Percentiles rank a stretch among this genome's conserved stretches.
These are phyloP conservation scores for Ophiostoma ulmi DNA, from an alignment of 2,329 filamentous ascomycete species.

Conservation along the genomic window DNA sequence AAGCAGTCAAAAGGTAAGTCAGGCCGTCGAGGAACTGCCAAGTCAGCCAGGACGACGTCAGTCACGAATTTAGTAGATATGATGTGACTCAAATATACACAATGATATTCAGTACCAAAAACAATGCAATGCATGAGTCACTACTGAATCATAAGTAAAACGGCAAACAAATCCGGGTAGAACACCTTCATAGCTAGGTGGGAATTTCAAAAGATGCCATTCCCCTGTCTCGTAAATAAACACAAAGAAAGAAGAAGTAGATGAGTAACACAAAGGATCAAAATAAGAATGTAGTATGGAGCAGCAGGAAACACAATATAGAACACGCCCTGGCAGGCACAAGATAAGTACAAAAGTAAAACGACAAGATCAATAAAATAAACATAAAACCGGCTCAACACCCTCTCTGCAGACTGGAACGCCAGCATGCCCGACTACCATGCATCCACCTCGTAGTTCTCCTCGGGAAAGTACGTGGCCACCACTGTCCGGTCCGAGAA, in stretches of 20 bases:
- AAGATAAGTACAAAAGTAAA: not conserved
- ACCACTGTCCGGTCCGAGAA: conserved; percentile 96
- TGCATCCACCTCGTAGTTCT: conserved; percentile 88
- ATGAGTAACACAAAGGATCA: not conserved
- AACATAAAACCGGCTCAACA: not conserved
- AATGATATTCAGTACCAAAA: not conserved
- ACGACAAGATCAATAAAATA: not conserved
- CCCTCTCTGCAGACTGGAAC: not conserved
- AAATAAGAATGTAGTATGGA: not conserved
- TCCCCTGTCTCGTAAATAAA: too few relatives aligned
- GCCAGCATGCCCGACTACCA: conserved; percentile 53
- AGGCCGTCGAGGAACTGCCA: not conserved
- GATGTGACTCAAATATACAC: not conserved
- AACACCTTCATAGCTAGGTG: too few relatives aligned
- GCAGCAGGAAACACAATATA: conserved; percentile 2
- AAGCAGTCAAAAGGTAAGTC: not conserved
- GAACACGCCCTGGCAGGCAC: not conserved
- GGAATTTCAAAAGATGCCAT: too few relatives aligned
- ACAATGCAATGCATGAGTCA: not conserved
- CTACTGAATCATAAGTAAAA: not conserved
- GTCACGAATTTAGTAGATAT: not conserved
- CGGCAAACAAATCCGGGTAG: too few relatives aligned
- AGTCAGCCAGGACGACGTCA: not conserved
- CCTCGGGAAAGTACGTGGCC: conserved; percentile 94
- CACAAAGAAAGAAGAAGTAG: not conserved